Percentiles rank a stretch among this genome's conserved stretches.
Conservation (phyloP, 306 rosid species). For the Quercus variabilis region DNA sequence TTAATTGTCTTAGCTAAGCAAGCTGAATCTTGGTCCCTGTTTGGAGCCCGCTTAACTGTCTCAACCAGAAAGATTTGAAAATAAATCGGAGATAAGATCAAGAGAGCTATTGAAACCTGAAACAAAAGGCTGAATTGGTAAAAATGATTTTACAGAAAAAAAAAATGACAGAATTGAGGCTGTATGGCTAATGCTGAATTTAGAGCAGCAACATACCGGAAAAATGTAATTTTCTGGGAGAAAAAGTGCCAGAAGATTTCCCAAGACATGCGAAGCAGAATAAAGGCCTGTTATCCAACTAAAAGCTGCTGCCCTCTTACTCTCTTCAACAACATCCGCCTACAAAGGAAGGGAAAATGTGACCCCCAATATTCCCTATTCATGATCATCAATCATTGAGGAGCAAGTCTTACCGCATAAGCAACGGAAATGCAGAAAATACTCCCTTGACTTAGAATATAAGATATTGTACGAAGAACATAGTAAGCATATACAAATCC, state of each 20-base stretch:
- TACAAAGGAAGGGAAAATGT: constrained; percentile 19
- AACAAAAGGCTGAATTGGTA: constrained; percentile 12
- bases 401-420: constrained; percentile 44
- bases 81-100: constrained; percentile 58
- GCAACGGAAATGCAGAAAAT: constrained; percentile 64
- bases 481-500: constrained; percentile 64
- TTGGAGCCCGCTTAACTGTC: constrained; percentile 36
- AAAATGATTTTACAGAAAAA: background rate
- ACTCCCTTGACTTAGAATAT: constrained; percentile 65
- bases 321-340: constrained; percentile 62
- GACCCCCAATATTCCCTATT: background rate
- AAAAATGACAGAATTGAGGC: background rate
- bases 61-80: constrained; percentile 63
- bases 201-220: constrained; percentile 22
- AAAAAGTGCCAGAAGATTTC: constrained; percentile 52
- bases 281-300: constrained; percentile 66
- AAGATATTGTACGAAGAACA: constrained; percentile 49
- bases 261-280: constrained; percentile 62
- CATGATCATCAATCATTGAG: constrained; percentile 5
- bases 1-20: constrained; percentile 37
- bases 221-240: constrained; percentile 58
- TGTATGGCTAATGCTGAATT: background rate
- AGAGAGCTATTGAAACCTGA: constrained; percentile 64
- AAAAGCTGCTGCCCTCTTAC: constrained; percentile 54
- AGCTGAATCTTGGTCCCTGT: constrained; percentile 24